Evolutionary conservation across 306 rosid genomes (phyloP).

Genomic region (Quercus aquifolioides): DNA sequence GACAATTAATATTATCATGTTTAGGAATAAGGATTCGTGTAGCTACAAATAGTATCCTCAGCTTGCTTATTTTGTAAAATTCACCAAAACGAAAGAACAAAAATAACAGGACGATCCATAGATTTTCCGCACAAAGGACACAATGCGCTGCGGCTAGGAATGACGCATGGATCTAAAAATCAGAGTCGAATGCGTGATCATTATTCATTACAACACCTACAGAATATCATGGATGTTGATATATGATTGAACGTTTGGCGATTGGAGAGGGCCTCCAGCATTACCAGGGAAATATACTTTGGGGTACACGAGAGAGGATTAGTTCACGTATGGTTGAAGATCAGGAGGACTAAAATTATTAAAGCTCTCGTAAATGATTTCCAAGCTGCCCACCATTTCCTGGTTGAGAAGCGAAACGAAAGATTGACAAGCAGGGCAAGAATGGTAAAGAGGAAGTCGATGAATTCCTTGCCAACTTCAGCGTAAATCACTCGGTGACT

Average conservation of each 20-base stretch:
- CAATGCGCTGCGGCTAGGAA: too few relatives aligned
- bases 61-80: too few relatives aligned
- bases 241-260: neutral
- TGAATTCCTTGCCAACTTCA: neutral
- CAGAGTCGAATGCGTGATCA: too few relatives aligned
- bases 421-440: conserved; percentile 2
- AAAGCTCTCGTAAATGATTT: conserved; percentile 9
- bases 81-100: too few relatives aligned
- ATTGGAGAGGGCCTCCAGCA: neutral
- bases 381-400: neutral
- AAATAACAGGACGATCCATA: too few relatives aligned
- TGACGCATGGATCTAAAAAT: too few relatives aligned
- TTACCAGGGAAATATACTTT: neutral
- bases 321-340: neutral
- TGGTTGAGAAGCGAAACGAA: neutral
- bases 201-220: too few relatives aligned
- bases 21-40: too few relatives aligned
- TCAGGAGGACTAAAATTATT: neutral
- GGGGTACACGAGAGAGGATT: neutral
- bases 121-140: too few relatives aligned
- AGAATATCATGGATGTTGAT: too few relatives aligned
- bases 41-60: too few relatives aligned
- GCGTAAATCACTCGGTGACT: neutral
- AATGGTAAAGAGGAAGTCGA: conserved; percentile 19
- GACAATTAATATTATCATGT: too few relatives aligned